Evolutionary conservation across 2,329 filamentous ascomycete species (phyloP), one percentile per base, ranked within the genome.

Genomic region (Cadophora luteo-olivacea): DNA sequence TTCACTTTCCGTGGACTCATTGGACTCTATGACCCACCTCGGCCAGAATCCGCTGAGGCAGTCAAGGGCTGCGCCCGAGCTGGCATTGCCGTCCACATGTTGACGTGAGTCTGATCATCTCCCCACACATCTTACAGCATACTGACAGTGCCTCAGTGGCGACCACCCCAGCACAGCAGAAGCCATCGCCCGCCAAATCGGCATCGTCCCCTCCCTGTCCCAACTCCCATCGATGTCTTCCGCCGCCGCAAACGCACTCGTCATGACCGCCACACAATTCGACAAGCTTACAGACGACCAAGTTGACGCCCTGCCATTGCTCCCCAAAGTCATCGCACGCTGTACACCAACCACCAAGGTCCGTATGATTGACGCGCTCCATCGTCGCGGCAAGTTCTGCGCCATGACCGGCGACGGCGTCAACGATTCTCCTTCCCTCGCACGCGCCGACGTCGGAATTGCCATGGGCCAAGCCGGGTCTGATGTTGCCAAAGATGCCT

Each of bases 321-420:
- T 97, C 1, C 93, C 93, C 2, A 83, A 95, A 0, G 93, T 97
- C 8, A 90, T 97, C 69, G 93, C 93, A 45, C 90, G 93, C 45
- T 97, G 93, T 77, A 91, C 92, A 0, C 93, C 94, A 0, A 88
- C 92, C 68, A 97, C 93, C 49, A 97, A 97, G 81, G 93, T 93
- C 4, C 89, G 92, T 68, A 97, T 97, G 93, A 94, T 97, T 63
- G 92, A 94, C 73, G 93, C 93, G 6, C 86, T 97, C 19, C 92
- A 94, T 72, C 88, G 93, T 16, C 90, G 93, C 51, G 85, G 86
- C 88, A 54, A 91, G 92, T 2, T 86, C 52, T 85, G 87, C 7
- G 86, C 82, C 7, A 85, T 83, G 82, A 83, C 81, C 1, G 81
- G 82, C 7, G 81, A 81, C 68, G 82, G 82, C 33, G 81, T 83